These are phyloP conservation scores for Pseudogymnoascus sp. DNA, from an alignment of 2,329 filamentous ascomycete species.

Conservation along the genomic window DNA sequence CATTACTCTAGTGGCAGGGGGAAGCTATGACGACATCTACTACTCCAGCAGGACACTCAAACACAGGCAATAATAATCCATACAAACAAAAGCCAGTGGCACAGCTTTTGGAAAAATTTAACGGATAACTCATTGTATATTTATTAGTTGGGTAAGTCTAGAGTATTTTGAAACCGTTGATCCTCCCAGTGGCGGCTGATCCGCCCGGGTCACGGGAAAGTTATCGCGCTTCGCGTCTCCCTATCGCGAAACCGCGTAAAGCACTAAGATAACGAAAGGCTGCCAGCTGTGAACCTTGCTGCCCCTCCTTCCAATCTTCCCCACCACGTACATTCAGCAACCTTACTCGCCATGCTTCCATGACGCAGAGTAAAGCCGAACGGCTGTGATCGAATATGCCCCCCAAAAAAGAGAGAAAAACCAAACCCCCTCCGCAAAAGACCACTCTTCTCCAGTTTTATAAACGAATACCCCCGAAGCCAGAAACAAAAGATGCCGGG, in stretches of 20 bases:
- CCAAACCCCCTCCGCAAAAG: neutral
- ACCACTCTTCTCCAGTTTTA: constrained; percentile 30
- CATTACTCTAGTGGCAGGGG: neutral
- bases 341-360: neutral
- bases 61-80: neutral
- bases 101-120: neutral
- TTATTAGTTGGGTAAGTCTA: neutral
- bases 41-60: neutral
- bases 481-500: neutral
- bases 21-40: neutral
- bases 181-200: constrained; percentile 17
- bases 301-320: constrained; percentile 1
- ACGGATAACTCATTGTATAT: neutral
- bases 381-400: constrained; percentile 3
- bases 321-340: neutral
- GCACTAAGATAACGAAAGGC: constrained; percentile 6
- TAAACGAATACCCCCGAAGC: constrained; percentile 66
- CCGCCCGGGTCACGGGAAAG: neutral
- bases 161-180: constrained; percentile 12
- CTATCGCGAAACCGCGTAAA: neutral
- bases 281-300: neutral
- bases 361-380: neutral
- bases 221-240: neutral
- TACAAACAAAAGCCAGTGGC: neutral
- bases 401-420: neutral